These are phyloP conservation scores for Rhinocladiella mackenziei DNA, from an alignment of 2,329 filamentous ascomycete genomes.

Conservation along the genomic window DNA sequence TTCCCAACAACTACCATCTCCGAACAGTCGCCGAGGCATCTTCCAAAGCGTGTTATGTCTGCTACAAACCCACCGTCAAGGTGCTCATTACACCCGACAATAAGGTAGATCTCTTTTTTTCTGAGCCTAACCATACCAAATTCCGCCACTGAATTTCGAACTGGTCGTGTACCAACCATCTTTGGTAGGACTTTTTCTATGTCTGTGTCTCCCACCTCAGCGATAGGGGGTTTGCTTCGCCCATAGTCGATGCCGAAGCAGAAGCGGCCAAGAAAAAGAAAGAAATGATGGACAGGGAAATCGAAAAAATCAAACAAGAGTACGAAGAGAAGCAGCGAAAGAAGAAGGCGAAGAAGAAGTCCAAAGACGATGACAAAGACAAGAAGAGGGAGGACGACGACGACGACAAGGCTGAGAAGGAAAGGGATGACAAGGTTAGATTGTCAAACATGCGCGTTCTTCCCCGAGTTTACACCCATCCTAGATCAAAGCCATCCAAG, in stretches of 20 bases:
- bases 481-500: slow-evolving; percentile 49
- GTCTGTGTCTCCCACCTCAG: slow-evolving; percentile 78
- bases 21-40: slow-evolving; percentile 82
- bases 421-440: slow-evolving; percentile 53
- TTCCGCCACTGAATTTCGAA: not conserved
- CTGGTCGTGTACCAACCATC: slow-evolving; percentile 5
- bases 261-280: slow-evolving; percentile 42
- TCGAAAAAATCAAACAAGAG: slow-evolving; percentile 47
- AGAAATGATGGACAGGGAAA: slow-evolving; percentile 43
- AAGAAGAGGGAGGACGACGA: slow-evolving; percentile 48
- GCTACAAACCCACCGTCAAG: slow-evolving; percentile 80
- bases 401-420: slow-evolving; percentile 43
- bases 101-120: slow-evolving; percentile 56
- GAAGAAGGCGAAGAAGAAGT: slow-evolving; percentile 61
- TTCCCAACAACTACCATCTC: slow-evolving; percentile 78
- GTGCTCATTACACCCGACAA: slow-evolving; percentile 87
- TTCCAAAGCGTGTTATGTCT: slow-evolving; percentile 81
- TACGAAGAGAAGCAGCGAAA: slow-evolving; percentile 75
- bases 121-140: not conserved
- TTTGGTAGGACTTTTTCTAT: slow-evolving; percentile 80
- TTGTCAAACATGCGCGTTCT: not conserved
- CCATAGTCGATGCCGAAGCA: slow-evolving; percentile 45
- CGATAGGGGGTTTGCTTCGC: slow-evolving; percentile 72
- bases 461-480: slow-evolving; percentile 1
- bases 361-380: slow-evolving; percentile 47